Conservation (phyloP, 768 basidiomycete genomes). For the Leccinum pellstonianum region DNA sequence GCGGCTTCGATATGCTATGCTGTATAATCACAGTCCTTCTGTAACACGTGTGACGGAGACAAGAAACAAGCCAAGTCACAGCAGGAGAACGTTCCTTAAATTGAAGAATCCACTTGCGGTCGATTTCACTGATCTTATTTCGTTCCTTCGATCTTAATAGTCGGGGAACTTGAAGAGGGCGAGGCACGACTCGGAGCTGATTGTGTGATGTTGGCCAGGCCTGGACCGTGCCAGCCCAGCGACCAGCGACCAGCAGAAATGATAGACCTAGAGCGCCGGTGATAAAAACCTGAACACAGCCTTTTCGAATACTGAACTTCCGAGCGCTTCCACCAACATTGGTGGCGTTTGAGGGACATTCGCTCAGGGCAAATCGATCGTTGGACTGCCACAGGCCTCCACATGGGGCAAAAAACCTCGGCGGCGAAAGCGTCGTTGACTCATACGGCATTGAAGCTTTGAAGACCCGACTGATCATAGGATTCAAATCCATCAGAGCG, state of each 20-base stretch:
- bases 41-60: background rate
- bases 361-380: background rate
- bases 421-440: background rate
- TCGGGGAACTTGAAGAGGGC: background rate
- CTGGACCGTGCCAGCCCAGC: background rate
- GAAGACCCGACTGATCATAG: background rate
- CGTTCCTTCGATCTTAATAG: background rate
- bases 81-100: background rate
- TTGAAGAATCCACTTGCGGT: background rate
- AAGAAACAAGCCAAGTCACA: background rate
- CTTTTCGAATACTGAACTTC: background rate
- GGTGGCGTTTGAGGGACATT: background rate
- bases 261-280: background rate
- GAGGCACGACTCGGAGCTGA: background rate
- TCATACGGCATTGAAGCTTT: background rate
- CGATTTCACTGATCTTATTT: background rate
- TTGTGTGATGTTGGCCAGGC: background rate
- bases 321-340: background rate
- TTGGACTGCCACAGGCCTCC: background rate
- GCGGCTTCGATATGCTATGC: slow-evolving; percentile 1
- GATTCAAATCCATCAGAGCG: background rate
- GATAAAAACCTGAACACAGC: background rate
- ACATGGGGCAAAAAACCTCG: background rate
- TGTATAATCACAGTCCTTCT: background rate
- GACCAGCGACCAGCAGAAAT: background rate